Base-by-base conservation (phyloP, 352 stramenopile species). In the Thraustochytrium sp. region DNA sequence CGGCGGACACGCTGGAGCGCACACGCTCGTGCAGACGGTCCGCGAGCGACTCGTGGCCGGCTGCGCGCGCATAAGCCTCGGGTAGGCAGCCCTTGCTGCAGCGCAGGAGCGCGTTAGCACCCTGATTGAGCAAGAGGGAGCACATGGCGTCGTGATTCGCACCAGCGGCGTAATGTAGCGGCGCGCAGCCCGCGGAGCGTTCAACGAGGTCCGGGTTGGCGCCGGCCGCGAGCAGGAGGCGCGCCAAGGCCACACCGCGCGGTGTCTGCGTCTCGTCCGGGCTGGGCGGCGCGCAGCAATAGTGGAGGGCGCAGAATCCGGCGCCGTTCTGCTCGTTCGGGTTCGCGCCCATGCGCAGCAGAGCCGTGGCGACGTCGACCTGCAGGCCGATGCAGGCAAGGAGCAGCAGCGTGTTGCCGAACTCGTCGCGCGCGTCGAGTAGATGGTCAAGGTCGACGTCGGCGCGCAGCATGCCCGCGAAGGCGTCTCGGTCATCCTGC, bases 361-460 rank as follows among this genome's bases (percentile, higher is more conserved):
- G 77, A 11, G 85, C 42, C 16, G 75, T 63, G 0, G 88, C 86
- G 34, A 89, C 54, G 3, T 76, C 82, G 55, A 42, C 53, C 65
- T 85, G 76, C 38, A 76, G 54, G 51, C 87, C 86, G 56, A 87
- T 86, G 59, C 62, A 78, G 3, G 87, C 87, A 4, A 89, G 54
- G 21, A 89, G 84, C 11, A 89, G 65, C n/a, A 89, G 34, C 21
- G 87, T 89, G 76, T 89, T 89, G 34, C 85, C 86, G 44, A 86
- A 88, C 18, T 87, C 62, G 63, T 89, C 87, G 13, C 68, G 54
- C 36, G 85, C 76, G 53, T 89, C 86, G 40, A 89, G 61, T n/a
- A 38, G 8, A 44, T 46, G 40, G n/a, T 80, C 68, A 21, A 44
- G 13, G 5, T n/a, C n/a, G n/a, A 21, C 21, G 13, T 80, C 68